Evolutionary conservation across 768 basidiomycete genomes (phyloP).

Genomic region (Rhizopogon vulgaris): DNA sequence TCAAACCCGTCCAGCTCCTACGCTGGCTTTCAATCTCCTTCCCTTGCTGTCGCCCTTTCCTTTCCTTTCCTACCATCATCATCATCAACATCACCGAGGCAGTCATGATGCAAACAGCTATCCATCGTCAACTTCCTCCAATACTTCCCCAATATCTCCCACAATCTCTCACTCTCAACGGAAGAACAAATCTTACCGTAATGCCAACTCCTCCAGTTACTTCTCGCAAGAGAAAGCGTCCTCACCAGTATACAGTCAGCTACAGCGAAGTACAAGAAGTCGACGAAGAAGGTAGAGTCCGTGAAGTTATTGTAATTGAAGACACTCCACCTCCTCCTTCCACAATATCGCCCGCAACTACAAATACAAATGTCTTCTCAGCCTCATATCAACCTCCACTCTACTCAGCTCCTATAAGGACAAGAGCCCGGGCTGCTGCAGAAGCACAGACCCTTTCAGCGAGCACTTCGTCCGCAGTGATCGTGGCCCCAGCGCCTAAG

Average conservation of each 20-base stretch:
- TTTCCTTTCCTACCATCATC: conserved; percentile 25
- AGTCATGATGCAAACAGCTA: conserved; percentile 66
- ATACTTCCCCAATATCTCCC: conserved; percentile 63
- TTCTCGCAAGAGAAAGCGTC: conserved; percentile 78
- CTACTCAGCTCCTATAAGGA: conserved; percentile 72
- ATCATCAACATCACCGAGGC: conserved; percentile 39
- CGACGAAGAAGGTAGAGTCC: conserved; percentile 66
- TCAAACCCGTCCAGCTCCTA: conserved; percentile 23
- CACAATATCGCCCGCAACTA: conserved; percentile 70
- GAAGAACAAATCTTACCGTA: conserved; percentile 45
- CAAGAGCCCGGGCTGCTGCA: conserved; percentile 79
- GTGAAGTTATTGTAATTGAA: conserved; percentile 90
- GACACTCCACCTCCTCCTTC: conserved; percentile 79
- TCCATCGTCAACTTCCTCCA: conserved; percentile 53
- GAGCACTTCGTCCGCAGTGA: conserved; percentile 53
- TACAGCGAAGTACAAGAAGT: conserved; percentile 88
- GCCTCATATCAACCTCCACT: conserved; percentile 75
- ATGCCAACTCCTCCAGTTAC: conserved; percentile 68
- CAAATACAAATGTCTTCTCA: conserved; percentile 66
- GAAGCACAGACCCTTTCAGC: conserved; percentile 76
- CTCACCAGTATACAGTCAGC: conserved; percentile 74
- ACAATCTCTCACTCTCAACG: conserved; percentile 46
- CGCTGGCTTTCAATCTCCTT: conserved; percentile 32
- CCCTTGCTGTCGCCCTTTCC: conserved; percentile 12
- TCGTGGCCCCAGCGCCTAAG: conserved; percentile 70